These are phyloP conservation scores for Jacaranda mimosifolia DNA, from an alignment of 257 asterid species.

Conservation along the genomic window DNA sequence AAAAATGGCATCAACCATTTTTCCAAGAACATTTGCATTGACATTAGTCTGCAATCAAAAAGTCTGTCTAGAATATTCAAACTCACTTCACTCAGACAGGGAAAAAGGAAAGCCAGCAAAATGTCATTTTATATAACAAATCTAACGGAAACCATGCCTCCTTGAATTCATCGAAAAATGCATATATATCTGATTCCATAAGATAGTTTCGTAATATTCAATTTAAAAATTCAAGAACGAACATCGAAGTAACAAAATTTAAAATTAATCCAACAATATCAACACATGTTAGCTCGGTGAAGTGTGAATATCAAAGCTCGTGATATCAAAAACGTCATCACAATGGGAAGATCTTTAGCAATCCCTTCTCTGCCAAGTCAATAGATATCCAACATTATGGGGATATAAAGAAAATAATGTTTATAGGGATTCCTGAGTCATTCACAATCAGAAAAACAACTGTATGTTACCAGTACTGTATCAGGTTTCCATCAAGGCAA, in stretches of 20 bases:
- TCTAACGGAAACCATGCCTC: conserved; percentile 16
- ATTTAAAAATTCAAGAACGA: neutral
- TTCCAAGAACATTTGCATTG: conserved; percentile 92
- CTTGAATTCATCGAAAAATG: conserved; percentile 12
- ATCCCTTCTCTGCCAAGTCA: conserved; percentile 98
- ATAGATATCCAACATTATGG: conserved; percentile 78
- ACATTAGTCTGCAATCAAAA: conserved; percentile 83
- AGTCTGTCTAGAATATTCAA: conserved; percentile 31
- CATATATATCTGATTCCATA: conserved; percentile 9
- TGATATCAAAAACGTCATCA: conserved; percentile 94
- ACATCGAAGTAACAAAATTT: conserved; percentile 10
- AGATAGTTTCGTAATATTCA: neutral
- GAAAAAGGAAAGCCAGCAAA: neutral
- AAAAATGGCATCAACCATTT: conserved; percentile 98
- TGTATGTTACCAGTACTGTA: conserved; percentile 72
- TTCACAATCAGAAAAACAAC: conserved; percentile 30
- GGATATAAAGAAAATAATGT: conserved; percentile 87
- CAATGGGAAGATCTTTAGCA: conserved; percentile 98
- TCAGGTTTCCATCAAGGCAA: conserved; percentile 96
- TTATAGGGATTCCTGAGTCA: conserved; percentile 86
- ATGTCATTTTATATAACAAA: conserved; percentile 26
- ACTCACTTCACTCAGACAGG: conserved; percentile 21
- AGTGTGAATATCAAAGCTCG: conserved; percentile 83
- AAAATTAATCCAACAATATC: neutral
- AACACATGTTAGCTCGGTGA: conserved; percentile 11